These are phyloP conservation scores for Scutellaria baicalensis DNA, from an alignment of 257 asterid genomes.

Conservation along the genomic window DNA sequence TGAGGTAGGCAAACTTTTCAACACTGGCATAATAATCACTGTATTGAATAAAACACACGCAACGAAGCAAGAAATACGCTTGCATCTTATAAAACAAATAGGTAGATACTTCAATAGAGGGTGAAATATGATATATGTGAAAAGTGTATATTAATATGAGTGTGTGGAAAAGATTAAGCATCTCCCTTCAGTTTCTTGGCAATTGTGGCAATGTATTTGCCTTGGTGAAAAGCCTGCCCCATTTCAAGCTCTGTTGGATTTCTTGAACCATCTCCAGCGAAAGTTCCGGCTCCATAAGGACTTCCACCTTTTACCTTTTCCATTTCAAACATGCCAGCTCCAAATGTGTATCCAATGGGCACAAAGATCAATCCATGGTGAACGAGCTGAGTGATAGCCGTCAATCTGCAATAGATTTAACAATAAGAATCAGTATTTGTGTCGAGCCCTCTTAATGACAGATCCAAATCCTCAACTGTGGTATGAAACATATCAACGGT, in stretches of 20 bases:
- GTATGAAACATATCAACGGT: no score
- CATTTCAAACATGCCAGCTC: conserved; percentile 59
- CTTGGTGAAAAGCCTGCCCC: conserved; percentile 55
- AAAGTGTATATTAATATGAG: conserved; percentile 9
- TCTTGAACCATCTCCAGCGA: conserved; percentile 66
- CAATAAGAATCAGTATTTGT: background rate
- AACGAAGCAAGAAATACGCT: conserved; percentile 12
- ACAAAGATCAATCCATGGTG: conserved; percentile 67
- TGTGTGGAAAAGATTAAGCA: conserved; percentile 22
- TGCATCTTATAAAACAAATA: conserved; percentile 8
- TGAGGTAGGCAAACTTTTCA: background rate
- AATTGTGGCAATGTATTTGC: conserved; percentile 49
- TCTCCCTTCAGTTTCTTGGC: conserved; percentile 46
- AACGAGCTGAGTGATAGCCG: conserved; percentile 54
- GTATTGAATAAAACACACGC: conserved; percentile 6
- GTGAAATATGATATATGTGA: conserved; percentile 11
- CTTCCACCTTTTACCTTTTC: conserved; percentile 80
- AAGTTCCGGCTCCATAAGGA: conserved; percentile 87
- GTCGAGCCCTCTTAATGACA: background rate
- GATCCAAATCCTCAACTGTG: no score
- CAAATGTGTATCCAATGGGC: conserved; percentile 61
- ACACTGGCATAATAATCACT: conserved; percentile 3
- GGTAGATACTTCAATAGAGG: background rate
- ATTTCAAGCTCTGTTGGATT: conserved; percentile 47
- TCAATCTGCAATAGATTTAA: conserved; percentile 36